Base-by-base conservation (phyloP, 345 rosid species). In the Punica granatum region DNA sequence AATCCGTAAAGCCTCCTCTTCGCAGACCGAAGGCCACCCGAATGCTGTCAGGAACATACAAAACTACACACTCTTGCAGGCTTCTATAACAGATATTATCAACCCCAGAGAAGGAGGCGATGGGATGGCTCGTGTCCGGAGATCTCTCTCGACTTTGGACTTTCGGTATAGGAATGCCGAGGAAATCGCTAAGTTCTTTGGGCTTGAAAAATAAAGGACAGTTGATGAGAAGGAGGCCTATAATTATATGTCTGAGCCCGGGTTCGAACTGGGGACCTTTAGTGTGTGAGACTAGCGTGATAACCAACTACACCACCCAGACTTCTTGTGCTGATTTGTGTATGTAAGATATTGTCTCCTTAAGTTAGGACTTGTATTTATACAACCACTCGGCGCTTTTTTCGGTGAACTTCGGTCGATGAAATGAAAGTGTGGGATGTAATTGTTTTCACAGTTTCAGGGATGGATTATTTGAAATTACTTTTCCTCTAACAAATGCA, bases 301-400 rank as follows among this genome's bases (percentile, higher is more conserved):
- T 87, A 78, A 81, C 89, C 86, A 39, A 83, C 88, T 83, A 80
- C 92, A 82, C 89, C 87, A 84, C 89, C 86, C 89, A 81, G 87
- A 84, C 85, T 6, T 26, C 6, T 49, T 5, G 21, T 6, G 56
- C 21, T 49, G 6, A 4, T 5, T 43, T 8, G 2, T 10, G 3
- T 15, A 43, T 43, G 9, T 43, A 4, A 5, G 12, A n/a, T 8
- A 43, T 43, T 15, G 14, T 43, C 2, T 8, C n/a, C n/a, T n/a
- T n/a, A n/a, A n/a, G n/a, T n/a, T n/a, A n/a, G n/a, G n/a, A n/a
- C n/a, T n/a, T n/a, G n/a, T n/a, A n/a, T n/a, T n/a, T n/a, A n/a
- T n/a, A n/a, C n/a, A n/a, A n/a, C n/a, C n/a, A n/a, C n/a, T n/a
- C n/a, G n/a, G n/a, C n/a, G n/a, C n/a, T n/a, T n/a, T n/a, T n/a